Evolutionary conservation across 139 green algal genomes (phyloP).

Genomic region (Chlamydomonas incerta): DNA sequence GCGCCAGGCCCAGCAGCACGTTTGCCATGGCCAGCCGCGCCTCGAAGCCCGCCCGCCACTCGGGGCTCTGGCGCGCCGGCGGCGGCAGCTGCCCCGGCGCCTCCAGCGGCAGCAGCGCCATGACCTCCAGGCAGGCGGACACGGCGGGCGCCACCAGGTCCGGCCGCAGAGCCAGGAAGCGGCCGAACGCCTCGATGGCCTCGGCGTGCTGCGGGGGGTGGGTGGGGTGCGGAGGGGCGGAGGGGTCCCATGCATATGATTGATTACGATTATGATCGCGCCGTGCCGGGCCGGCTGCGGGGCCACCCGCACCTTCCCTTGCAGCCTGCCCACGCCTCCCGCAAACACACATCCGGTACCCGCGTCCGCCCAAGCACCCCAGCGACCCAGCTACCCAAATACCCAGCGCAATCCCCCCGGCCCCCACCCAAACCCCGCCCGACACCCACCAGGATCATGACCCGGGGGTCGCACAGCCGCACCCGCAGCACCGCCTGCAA

Average conservation of each 20-base stretch:
- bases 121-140: constrained; percentile 34
- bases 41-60: constrained; percentile 60
- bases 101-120: constrained; percentile 49
- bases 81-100: constrained; percentile 54
- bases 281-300: no score
- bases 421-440: no score
- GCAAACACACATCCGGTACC: no score
- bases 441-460: constrained; percentile 58
- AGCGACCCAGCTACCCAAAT: no score
- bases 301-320: no score
- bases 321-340: no score
- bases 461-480: constrained; percentile 38
- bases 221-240: neutral
- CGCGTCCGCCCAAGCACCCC: no score
- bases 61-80: constrained; percentile 41
- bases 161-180: constrained; percentile 45
- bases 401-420: no score
- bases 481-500: constrained; percentile 54
- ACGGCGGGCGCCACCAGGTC: constrained; percentile 58
- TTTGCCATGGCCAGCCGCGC: constrained; percentile 60
- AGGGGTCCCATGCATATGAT: neutral
- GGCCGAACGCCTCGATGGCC: constrained; percentile 57
- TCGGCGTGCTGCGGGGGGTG: constrained; percentile 50
- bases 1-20: constrained; percentile 41
- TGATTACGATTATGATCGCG: no score